Evolutionary conservation across 1,284 basidiomycete species (phyloP), one percentile per base, ranked within the genome.

Genomic region (Sporisorium sorghi): DNA sequence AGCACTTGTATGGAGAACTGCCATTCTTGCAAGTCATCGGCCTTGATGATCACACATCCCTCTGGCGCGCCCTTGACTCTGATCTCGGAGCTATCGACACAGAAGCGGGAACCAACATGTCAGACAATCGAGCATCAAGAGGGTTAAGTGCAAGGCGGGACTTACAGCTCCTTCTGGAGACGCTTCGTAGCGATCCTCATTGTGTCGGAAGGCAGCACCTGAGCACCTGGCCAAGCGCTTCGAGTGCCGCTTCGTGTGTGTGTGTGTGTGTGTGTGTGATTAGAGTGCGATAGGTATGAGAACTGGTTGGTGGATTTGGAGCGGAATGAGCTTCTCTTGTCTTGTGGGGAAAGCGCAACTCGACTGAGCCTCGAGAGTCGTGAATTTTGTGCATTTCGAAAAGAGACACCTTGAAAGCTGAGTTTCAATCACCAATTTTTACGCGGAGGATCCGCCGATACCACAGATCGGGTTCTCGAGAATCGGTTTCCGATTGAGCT

Each of bases 11-110:
- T 71, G 5, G 63, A 60, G 58, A 80, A 80, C 43, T 70, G 60
- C 78, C 76, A 78, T 52, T 76, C 73, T 46, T 72, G 63, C 19
- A 80, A 56, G 40, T 78, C 77, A 4, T 80, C 78, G 12, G 78
- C 78, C 21, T 65, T 71, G 58, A 80, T 59, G 55, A 80, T 55
- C 21, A 46, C 57, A 30, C 59, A 70, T 21, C 78, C 78, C 44
- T 73, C 69, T 26, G 78, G 78, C 1, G 59, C 56, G 5, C 74
- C 77, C 39, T 66, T 66, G 35, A 55, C 30, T 53, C 64, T 64
- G 28, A 80, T 64, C 30, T 80, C 78, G n/a, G 71, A 64, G 46
- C 71, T 73, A 30, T n/a, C n/a, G 21, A 26, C 3, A 17, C 19
- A 40, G 14, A 4, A 5, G 19, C n/a, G 10, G 40, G 5, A 33